Evolutionary conservation across 768 basidiomycete genomes (phyloP).

Genomic region (Mycena vitilis): DNA sequence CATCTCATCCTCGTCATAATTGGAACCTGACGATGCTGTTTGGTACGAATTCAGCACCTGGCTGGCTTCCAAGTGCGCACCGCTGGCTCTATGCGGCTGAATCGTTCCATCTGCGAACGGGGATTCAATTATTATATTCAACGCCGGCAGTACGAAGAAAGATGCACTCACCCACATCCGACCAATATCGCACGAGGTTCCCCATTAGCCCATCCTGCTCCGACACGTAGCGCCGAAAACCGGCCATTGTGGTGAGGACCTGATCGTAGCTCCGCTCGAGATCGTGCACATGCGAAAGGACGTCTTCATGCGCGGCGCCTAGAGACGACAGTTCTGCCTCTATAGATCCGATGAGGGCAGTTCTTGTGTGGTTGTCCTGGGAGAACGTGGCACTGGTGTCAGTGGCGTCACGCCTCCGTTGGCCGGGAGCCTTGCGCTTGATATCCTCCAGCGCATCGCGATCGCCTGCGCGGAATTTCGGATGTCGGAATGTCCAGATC

Average conservation of each 20-base stretch:
- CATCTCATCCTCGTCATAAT: constrained; percentile 35
- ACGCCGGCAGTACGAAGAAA: constrained; percentile 24
- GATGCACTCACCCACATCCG: constrained; percentile 46
- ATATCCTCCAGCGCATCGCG: constrained; percentile 68
- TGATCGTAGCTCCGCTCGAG: constrained; percentile 75
- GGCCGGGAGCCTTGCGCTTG: constrained; percentile 68
- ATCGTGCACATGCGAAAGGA: constrained; percentile 63
- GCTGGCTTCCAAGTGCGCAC: too few species aligned
- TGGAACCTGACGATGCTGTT: constrained; percentile 25
- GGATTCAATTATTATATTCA: too few species aligned
- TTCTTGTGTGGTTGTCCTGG: constrained; percentile 39
- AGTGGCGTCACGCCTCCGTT: constrained; percentile 53
- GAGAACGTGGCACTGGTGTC: constrained; percentile 40
- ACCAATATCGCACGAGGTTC: constrained; percentile 82
- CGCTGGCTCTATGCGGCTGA: too few species aligned
- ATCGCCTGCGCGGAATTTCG: constrained; percentile 66
- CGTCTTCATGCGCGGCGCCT: constrained; percentile 60
- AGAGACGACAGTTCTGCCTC: constrained; percentile 57
- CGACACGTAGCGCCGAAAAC: constrained; percentile 78
- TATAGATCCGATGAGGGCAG: constrained; percentile 44
- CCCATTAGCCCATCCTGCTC: constrained; percentile 90
- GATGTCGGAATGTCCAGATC: constrained; percentile 72
- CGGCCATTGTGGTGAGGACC: constrained; percentile 77
- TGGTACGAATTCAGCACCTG: neutral
- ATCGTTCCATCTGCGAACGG: too few species aligned